Base-by-base conservation (phyloP, 1,139 yeast species). In the Geotrichum fermentans region DNA sequence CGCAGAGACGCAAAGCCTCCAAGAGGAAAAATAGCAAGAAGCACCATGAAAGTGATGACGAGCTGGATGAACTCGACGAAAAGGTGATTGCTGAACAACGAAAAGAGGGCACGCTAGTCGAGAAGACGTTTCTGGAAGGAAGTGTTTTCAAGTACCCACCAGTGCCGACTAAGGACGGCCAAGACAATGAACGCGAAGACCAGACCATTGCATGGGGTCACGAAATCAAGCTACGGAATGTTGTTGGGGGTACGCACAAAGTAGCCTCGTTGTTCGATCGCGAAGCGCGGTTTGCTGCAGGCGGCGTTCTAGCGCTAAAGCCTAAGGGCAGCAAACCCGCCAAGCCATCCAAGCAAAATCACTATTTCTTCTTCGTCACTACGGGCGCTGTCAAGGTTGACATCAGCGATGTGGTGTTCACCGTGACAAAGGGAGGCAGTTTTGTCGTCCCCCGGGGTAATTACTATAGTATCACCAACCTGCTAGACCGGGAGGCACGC, bases 391-490 rank as follows among this genome's bases (percentile, higher is more conserved):
- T 87, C 13, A 87, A 86, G 59, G 90, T 86, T 2, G 76, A 79
- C 1, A 59, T 90, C 7, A 77, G 80, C 39, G 79, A 78, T 7
- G 73, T 73, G 24, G 73, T 69, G 20, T 86, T 90, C 61, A 69
- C 79, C 5, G 84, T 83, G 7, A 74, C 79, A 0, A 71, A 75
- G 54, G 96, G 96, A 1, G 85, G 95, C 51, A 78, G 92, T 1
- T 82, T 89, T 59, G 86, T 84, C 57, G 75, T 89, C 2, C 97
- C 97, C 0, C 75, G 83, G 67, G 83, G 82, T 3, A 87, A 84
- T 61, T 73, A 74, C 43, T 88, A 86, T 63, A 84, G 51, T 71
- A 84, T 62, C 70, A 72, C 53, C 80, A 87, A 63, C 48, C 43
- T 58, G 60, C 71, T 73, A 38, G 69, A 71, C 45, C 72, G 69